A percentile compares a stretch with the other conserved stretches of the same genome.
phyloP scores from a whole-genome alignment of 176 grass and related monocot species.

The Aegilops longissima region DNA sequence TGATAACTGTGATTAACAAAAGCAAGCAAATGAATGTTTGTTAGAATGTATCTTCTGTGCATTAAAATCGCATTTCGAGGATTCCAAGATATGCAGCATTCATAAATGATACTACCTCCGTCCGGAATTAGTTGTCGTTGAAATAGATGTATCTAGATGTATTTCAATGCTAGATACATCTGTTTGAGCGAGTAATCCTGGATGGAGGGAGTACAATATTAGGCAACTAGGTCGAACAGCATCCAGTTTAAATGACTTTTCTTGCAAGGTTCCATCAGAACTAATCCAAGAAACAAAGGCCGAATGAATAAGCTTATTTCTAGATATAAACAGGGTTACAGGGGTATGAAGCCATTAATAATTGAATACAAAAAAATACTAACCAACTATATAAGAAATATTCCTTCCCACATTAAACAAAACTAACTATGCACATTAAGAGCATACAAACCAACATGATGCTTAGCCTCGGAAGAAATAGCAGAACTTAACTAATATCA shows the following conservation, averaged over 20 bases:
- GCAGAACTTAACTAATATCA: background rate
- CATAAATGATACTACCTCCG: background rate
- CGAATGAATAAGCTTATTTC: background rate
- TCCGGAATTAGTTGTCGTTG: no score
- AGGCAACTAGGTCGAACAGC: background rate
- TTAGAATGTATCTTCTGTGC: background rate
- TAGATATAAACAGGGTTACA: background rate
- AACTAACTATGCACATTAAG: background rate
- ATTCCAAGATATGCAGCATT: constrained; percentile 7
- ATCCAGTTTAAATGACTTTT: background rate
- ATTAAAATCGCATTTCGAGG: background rate
- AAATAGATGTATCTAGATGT: no score
- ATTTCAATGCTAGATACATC: no score
- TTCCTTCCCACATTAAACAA: background rate
- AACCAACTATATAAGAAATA: background rate
- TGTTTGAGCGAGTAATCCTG: no score
- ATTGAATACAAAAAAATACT: background rate
- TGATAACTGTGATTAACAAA: background rate
- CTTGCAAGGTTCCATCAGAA: background rate
- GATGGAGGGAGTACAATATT: no score
- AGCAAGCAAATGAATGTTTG: background rate
- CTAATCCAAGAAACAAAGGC: background rate
- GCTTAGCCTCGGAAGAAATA: background rate
- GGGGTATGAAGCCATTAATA: background rate
- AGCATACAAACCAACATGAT: background rate